Conservation (phyloP, 306 rosid genomes). For the Malus sieversii region DNA sequence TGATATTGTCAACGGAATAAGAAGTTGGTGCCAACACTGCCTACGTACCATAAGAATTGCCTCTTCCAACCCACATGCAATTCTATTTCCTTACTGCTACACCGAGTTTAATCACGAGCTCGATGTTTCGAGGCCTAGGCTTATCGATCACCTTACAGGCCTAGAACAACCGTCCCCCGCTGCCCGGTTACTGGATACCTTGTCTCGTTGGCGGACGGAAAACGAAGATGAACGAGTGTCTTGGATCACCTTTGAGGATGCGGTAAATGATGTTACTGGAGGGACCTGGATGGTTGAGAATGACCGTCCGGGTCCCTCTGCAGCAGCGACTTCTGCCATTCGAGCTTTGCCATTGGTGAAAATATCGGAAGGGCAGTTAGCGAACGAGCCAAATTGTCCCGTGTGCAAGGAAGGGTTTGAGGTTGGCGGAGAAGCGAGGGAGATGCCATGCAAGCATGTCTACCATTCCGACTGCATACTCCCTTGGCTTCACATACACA, state of each 20-base stretch:
- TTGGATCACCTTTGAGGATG: constrained; percentile 38
- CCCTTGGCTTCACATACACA: constrained; percentile 65
- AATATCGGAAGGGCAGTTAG: constrained; percentile 26
- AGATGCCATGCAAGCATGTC: constrained; percentile 70
- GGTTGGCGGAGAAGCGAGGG: constrained; percentile 43
- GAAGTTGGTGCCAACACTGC: constrained; percentile 29
- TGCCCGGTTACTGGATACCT: constrained; percentile 13
- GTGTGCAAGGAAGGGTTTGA: constrained; percentile 66
- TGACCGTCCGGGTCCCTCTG: constrained; percentile 28
- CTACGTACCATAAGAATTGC: constrained; percentile 2
- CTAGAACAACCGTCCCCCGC: constrained; percentile 18
- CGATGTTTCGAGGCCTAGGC: constrained; percentile 38
- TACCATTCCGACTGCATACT: constrained; percentile 62
- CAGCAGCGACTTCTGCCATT: constrained; percentile 22
- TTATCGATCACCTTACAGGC: constrained; percentile 9
- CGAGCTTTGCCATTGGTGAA: constrained; percentile 33
- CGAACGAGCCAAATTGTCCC: constrained; percentile 50
- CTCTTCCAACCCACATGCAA: constrained; percentile 4
- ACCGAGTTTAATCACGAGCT: constrained; percentile 22
- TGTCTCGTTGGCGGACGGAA: constrained; percentile 27
- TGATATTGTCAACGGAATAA: constrained; percentile 35
- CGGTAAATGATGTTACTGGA: constrained; percentile 10
- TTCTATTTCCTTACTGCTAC: background rate
- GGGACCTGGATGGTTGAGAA: background rate
- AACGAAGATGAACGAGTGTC: constrained; percentile 1